Conservation (phyloP, 306 rosid genomes). For the Cucurbita pepo region DNA sequence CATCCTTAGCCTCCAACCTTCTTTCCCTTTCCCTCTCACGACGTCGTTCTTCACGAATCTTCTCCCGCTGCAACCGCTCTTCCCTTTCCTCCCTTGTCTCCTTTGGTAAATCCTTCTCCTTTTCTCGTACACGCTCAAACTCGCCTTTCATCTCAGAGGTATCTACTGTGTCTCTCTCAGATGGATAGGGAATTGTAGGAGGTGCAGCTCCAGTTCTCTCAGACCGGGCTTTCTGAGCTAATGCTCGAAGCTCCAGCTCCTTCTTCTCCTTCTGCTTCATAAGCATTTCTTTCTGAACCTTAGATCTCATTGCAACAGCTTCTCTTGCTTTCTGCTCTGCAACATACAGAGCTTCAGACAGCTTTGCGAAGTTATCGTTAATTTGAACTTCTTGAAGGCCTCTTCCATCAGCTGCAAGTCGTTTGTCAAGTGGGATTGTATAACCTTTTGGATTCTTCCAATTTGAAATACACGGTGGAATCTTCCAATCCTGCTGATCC, state of each 20-base stretch:
- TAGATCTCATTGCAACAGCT: slow-evolving; percentile 77
- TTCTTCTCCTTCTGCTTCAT: slow-evolving; percentile 79
- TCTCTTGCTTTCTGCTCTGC: slow-evolving; percentile 92
- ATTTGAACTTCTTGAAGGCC: slow-evolving; percentile 88
- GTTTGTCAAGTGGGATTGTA: slow-evolving; percentile 73
- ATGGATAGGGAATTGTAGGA: slow-evolving; percentile 17
- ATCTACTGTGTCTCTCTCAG: slow-evolving; percentile 35
- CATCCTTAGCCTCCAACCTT: slow-evolving; percentile 79
- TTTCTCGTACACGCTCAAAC: slow-evolving; percentile 36
- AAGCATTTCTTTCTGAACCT: slow-evolving; percentile 78
- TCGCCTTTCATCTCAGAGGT: slow-evolving; percentile 36
- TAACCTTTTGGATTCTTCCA: slow-evolving; percentile 97
- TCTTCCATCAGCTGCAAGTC: slow-evolving; percentile 79
- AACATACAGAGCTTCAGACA: slow-evolving; percentile 65
- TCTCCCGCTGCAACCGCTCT: slow-evolving; percentile 48
- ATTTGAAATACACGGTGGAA: slow-evolving; percentile 81
- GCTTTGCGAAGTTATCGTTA: slow-evolving; percentile 72
- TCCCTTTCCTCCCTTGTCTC: slow-evolving; percentile 66
- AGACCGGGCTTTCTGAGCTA: slow-evolving; percentile 68
- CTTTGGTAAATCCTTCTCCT: slow-evolving; percentile 40
- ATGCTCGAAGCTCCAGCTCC: slow-evolving; percentile 60
- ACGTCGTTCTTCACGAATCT: slow-evolving; percentile 69
- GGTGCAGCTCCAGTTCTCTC: slow-evolving; percentile 65
- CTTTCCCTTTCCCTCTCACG: slow-evolving; percentile 86
- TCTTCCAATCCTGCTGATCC: slow-evolving; percentile 93